Conservation (phyloP, 2,329 filamentous ascomycete species). For the Penicillium nordicum region DNA sequence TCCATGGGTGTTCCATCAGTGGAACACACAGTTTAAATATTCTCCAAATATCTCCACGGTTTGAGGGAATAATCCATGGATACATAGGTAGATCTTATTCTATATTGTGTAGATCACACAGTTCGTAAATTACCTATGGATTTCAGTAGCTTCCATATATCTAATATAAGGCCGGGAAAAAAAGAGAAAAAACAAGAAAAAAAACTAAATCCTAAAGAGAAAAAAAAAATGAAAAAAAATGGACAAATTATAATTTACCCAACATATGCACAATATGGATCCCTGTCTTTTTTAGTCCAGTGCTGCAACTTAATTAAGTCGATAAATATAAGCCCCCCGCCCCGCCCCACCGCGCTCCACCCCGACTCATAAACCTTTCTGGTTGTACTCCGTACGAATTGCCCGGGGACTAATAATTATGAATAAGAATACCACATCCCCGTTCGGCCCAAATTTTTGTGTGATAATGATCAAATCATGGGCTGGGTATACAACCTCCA, state of each 20-base stretch:
- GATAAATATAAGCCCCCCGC: not conserved
- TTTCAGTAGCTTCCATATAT: not conserved
- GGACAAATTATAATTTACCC: not conserved
- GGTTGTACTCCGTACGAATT: too few relatives aligned
- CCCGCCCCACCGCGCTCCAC: not conserved
- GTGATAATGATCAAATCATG: slow-evolving; percentile 15
- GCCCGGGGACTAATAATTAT: not conserved
- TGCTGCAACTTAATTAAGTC: not conserved
- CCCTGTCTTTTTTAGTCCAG: not conserved
- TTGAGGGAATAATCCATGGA: too few relatives aligned
- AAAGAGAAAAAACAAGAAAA: not conserved
- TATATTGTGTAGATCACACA: too few relatives aligned
- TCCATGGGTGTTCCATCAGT: not conserved
- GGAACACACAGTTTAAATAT: not conserved
- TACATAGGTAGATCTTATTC: too few relatives aligned
- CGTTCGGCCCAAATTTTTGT: not conserved
- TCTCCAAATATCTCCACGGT: too few relatives aligned
- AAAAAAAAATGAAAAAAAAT: too few relatives aligned
- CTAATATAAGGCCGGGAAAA: not conserved
- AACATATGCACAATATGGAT: not conserved
- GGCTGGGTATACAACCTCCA: slow-evolving; percentile 31
- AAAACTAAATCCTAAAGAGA: not conserved
- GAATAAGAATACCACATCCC: not conserved
- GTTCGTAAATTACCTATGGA: too few relatives aligned
- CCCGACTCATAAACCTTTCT: too few relatives aligned